Conservation (phyloP, 2,329 filamentous ascomycete genomes). For the Sclerotinia minor region DNA sequence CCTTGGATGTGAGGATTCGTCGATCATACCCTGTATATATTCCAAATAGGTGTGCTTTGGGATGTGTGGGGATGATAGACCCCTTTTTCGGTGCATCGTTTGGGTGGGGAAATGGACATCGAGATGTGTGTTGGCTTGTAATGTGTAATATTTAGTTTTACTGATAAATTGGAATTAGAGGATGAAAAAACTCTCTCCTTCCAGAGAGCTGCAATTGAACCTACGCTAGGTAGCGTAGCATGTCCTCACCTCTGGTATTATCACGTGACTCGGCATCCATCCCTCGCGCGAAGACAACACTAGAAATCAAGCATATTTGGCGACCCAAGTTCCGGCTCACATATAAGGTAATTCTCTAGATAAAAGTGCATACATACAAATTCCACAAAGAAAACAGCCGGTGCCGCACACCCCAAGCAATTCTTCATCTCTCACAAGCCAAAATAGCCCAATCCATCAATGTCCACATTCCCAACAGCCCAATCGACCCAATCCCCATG, state of each 20-base stretch:
- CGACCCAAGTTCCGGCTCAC: not conserved
- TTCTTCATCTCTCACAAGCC: not conserved
- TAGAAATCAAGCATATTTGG: too few relatives aligned
- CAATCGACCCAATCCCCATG: not conserved
- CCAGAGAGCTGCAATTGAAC: too few relatives aligned
- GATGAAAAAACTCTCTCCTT: too few relatives aligned
- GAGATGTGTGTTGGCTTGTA: not conserved
- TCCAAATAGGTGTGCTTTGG: not conserved
- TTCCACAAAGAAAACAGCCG: not conserved
- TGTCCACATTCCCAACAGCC: not conserved
- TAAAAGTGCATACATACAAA: too few relatives aligned
- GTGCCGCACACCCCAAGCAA: constrained; percentile 1
- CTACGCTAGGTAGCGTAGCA: too few relatives aligned
- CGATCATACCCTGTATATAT: not conserved
- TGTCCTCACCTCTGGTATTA: too few relatives aligned
- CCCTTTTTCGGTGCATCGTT: not conserved
- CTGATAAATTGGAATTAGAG: too few relatives aligned
- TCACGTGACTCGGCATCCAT: too few relatives aligned
- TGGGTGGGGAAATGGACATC: not conserved
- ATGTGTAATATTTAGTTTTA: not conserved
- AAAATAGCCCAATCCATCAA: not conserved
- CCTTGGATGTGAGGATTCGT: not conserved
- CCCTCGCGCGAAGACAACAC: too few relatives aligned
- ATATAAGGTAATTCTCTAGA: too few relatives aligned
- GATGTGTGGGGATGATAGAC: constrained; percentile 1